Base-by-base conservation (phyloP, 805 yeast genomes). In the Wickerhamiella azyma region DNA sequence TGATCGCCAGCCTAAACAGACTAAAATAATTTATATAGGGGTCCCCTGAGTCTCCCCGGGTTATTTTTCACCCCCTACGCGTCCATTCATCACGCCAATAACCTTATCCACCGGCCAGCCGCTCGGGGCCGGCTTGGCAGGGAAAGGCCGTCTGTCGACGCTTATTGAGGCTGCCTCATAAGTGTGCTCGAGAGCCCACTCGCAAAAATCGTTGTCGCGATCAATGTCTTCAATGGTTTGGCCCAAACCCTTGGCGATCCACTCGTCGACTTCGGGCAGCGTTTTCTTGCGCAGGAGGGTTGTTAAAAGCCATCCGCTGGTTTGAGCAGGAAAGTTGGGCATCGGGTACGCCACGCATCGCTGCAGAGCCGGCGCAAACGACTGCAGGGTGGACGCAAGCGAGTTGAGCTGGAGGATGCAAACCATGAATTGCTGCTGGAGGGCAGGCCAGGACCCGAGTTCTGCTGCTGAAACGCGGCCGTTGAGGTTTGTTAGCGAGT, bases 261-360 rank as follows among this genome's bases (percentile, higher is more conserved):
- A 89, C 40, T 76, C 82, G 43, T 78, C 83, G 2, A 89, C 94
- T 51, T 88, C 96, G 0, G 98, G 97, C 9, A 84, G 66, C 42
- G 81, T 80, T 59, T 88, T 89, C 60, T 88, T 92, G 48, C 97
- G 72, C 49, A 92, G 62, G 49, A 92, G 66, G 0, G 96, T 86
- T 0, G 94, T 82, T 43, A 88, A 65, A 30, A 92, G 68, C 2
- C 85, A 83, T 55, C 83, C 88, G 52, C 84, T 88, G 38, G 84
- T 81, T 1, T 85, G 74, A 0, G 94, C 76, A 8, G 96, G 96
- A 59, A 89, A 92, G 17, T 73, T 72, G 0, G 88, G 81, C 45
- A 84, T 66, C 1, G 98, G 98, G 57, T 76, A 89, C 1, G 79
- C 88, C 43, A 83, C 85, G 0, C 94, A 78, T 5, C 74, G 63